Base-by-base conservation (phyloP, 208 protist genomes). In the Leishmania lainsoni region DNA sequence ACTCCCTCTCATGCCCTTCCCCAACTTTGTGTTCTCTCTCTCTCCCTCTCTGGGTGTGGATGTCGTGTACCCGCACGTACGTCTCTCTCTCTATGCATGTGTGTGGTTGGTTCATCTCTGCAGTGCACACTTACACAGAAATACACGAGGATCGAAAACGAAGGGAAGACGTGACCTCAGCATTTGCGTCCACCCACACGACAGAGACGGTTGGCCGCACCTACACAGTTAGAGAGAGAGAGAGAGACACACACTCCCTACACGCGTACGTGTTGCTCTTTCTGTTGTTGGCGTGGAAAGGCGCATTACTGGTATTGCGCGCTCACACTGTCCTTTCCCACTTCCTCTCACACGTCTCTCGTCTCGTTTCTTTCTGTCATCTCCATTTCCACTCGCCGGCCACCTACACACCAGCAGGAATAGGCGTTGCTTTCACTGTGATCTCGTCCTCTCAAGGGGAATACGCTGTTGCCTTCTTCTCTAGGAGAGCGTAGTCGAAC, bases 401-500 rank as follows among this genome's bases (percentile, higher is more conserved):
- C 4, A 0, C 61, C 6, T 66, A 66, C 8, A 66, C 29, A 14
- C 12, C 29, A n/a, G 22, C 61, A 35, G 61, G 29, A 20, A 35
- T 39, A 22, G 1, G 29, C 61, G 4, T 29, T 6, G 29, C 14
- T 14, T 4, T 35, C 35, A 39, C 35, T 1, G 35, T 39, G 35
- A 26, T 66, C 17, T 45, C 3, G 32, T 45, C 35, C 35, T 22
- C 12, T 70, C 65, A 9, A 5, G 20, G 39, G 35, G 35, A 39
- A 10, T 12, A 5, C 35, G 20, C 32, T 5, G 16, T 42, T 70
- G n/a, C 16, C 12, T 20, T 48, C n/a, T 16, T 48, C 16, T 26
- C 5, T 49, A n/a, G 39, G 79, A 83, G 51, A 82, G n/a, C 51
- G 45, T 8, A 81, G 14, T 35, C 65, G 35, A 70, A 71, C 48